Evolutionary conservation across 2,329 filamentous ascomycete species (phyloP).

Genomic region (Colletotrichum paranaense): DNA sequence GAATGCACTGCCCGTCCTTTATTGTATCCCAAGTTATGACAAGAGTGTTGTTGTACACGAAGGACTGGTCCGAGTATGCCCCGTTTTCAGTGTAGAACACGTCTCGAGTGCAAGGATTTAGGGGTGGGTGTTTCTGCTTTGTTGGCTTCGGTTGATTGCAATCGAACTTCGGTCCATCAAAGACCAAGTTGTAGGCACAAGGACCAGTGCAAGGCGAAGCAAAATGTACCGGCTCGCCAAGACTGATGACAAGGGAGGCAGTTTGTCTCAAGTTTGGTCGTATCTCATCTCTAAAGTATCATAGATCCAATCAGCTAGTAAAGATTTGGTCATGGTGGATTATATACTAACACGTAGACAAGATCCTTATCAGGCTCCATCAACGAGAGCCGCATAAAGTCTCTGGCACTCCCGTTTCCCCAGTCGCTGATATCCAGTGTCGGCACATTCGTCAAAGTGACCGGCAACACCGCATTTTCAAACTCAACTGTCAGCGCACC

Average conservation of each 20-base stretch:
- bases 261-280: not conserved
- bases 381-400: not conserved
- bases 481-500: constrained; percentile 17
- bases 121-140: not conserved
- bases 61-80: not conserved
- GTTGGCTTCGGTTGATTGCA: not conserved
- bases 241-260: not conserved
- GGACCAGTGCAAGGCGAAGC: not conserved
- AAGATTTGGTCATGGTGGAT: not conserved
- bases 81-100: not conserved
- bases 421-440: constrained; percentile 19
- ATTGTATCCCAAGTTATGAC: not conserved
- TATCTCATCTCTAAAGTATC: not conserved
- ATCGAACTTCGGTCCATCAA: not conserved
- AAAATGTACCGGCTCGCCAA: constrained; percentile 1
- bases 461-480: not conserved
- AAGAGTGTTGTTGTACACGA: not conserved
- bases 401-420: not conserved
- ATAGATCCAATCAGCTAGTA: not conserved
- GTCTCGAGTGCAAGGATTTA: not conserved
- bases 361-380: not conserved
- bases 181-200: not conserved
- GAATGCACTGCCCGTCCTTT: not conserved
- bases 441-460: not conserved
- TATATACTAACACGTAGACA: not conserved